Evolutionary conservation across 805 yeast genomes (phyloP).

Genomic region (Hanseniaspora valbyensis): DNA sequence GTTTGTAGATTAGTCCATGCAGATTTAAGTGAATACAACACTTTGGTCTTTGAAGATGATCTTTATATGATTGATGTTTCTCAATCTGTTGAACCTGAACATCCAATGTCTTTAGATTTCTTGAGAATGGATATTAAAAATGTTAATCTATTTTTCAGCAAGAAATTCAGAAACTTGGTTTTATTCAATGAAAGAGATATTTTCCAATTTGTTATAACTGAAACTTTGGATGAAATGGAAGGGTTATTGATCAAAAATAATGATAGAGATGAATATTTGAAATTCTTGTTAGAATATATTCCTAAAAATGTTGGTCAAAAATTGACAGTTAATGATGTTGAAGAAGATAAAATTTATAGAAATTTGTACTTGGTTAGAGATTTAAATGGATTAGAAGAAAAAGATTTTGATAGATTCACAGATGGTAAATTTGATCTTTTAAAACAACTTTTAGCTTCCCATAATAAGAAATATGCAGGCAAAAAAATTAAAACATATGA

Average conservation of each 20-base stretch:
- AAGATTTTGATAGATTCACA: slow-evolving; percentile 71
- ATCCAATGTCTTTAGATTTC: slow-evolving; percentile 91
- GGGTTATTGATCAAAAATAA: slow-evolving; percentile 29
- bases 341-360: slow-evolving; percentile 81
- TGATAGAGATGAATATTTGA: slow-evolving; percentile 24
- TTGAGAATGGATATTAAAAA: slow-evolving; percentile 95
- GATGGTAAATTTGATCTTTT: slow-evolving; percentile 74
- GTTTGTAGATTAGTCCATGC: slow-evolving; percentile 90
- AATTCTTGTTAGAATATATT: slow-evolving; percentile 30
- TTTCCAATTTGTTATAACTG: slow-evolving; percentile 63
- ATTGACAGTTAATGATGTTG: slow-evolving; percentile 40
- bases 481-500: slow-evolving; percentile 23
- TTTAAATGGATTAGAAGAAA: slow-evolving; percentile 73
- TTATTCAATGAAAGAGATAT: slow-evolving; percentile 73
- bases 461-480: slow-evolving; percentile 23
- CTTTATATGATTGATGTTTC: slow-evolving; percentile 91
- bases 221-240: slow-evolving; percentile 24
- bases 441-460: slow-evolving; percentile 47
- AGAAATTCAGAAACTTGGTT: slow-evolving; percentile 47
- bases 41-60: slow-evolving; percentile 68
- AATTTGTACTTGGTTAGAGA: slow-evolving; percentile 67
- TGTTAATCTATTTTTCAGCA: slow-evolving; percentile 74
- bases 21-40: slow-evolving; percentile 88
- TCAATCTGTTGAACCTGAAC: slow-evolving; percentile 95
- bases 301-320: slow-evolving; percentile 47